phyloP scores from a whole-genome alignment of 2,329 filamentous ascomycete species.

The Epichloe baconii region DNA sequence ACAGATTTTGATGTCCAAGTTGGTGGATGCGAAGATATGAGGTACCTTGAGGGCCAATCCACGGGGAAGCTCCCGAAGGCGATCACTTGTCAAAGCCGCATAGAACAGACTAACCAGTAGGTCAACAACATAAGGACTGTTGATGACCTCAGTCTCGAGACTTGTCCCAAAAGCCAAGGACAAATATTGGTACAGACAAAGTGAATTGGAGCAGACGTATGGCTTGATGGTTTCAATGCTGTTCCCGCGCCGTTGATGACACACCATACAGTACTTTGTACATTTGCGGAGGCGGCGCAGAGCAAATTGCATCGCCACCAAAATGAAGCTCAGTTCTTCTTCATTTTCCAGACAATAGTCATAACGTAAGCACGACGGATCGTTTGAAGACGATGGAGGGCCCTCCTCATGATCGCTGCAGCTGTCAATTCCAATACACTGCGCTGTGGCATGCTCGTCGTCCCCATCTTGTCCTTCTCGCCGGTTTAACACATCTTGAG shows the following conservation, averaged over 20 bases:
- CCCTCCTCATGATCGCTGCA: background rate
- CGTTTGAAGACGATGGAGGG: constrained; percentile 3
- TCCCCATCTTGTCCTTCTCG: background rate
- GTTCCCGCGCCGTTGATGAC: constrained; percentile 53
- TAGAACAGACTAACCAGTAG: constrained; percentile 76
- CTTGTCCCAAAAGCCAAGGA: constrained; percentile 72
- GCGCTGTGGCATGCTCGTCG: background rate
- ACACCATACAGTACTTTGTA: constrained; percentile 78
- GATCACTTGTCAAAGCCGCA: constrained; percentile 30
- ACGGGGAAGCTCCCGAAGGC: constrained; percentile 29
- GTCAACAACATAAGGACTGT: constrained; percentile 72
- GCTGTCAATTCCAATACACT: background rate
- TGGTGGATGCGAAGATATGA: background rate
- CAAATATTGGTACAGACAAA: constrained; percentile 86
- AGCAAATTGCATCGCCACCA: constrained; percentile 59
- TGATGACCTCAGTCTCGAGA: constrained; percentile 71
- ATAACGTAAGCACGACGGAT: constrained; percentile 10
- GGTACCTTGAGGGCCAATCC: constrained; percentile 27
- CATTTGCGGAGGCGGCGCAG: constrained; percentile 67
- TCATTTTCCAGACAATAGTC: constrained; percentile 20
- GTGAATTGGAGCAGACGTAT: constrained; percentile 59
- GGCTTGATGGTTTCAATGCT: constrained; percentile 61
- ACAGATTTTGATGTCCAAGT: background rate
- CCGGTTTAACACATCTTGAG: constrained; percentile 9
- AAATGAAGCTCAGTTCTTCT: constrained; percentile 33